These are phyloP conservation scores for Friedmanniomyces endolithicus DNA, from an alignment of 495 filamentous ascomycete species.

Conservation along the genomic window DNA sequence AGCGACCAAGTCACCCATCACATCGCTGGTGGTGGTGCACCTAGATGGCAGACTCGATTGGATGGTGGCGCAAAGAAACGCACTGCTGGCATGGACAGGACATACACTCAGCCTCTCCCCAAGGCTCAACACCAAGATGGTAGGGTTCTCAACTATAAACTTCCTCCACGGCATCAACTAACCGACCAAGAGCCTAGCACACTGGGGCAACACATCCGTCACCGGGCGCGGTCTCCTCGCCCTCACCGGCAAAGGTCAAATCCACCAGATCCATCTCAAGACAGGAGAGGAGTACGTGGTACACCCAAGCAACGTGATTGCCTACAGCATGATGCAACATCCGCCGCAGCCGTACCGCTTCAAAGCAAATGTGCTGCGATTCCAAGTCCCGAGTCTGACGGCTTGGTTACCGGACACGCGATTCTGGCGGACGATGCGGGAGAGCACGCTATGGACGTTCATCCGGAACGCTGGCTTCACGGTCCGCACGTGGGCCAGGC, in stretches of 20 bases:
- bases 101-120: slow-evolving; percentile 66
- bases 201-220: slow-evolving; percentile 82
- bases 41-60: slow-evolving; percentile 94
- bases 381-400: slow-evolving; percentile 62
- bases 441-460: slow-evolving; percentile 56
- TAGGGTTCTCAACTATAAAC: slow-evolving; percentile 25
- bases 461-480: slow-evolving; percentile 47
- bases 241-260: slow-evolving; percentile 69
- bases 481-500: slow-evolving; percentile 58
- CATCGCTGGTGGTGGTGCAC: slow-evolving; percentile 74
- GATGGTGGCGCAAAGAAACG: slow-evolving; percentile 76
- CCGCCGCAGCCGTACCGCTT: slow-evolving; percentile 75
- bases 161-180: slow-evolving; percentile 23
- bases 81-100: slow-evolving; percentile 91
- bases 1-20: slow-evolving; percentile 67
- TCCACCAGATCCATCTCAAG: slow-evolving; percentile 68
- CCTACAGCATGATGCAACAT: slow-evolving; percentile 64
- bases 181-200: slow-evolving; percentile 53
- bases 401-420: slow-evolving; percentile 46
- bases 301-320: slow-evolving; percentile 80
- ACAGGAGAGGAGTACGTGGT: slow-evolving; percentile 75
- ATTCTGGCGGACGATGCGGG: slow-evolving; percentile 58
- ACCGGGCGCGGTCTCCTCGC: slow-evolving; percentile 81
- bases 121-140: slow-evolving; percentile 58
- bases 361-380: slow-evolving; percentile 57